A percentile compares a stretch with the other conserved stretches of the same genome.
Conservation (phyloP, 2,329 filamentous ascomycete species). For the Rasamsonia emersonii region DNA sequence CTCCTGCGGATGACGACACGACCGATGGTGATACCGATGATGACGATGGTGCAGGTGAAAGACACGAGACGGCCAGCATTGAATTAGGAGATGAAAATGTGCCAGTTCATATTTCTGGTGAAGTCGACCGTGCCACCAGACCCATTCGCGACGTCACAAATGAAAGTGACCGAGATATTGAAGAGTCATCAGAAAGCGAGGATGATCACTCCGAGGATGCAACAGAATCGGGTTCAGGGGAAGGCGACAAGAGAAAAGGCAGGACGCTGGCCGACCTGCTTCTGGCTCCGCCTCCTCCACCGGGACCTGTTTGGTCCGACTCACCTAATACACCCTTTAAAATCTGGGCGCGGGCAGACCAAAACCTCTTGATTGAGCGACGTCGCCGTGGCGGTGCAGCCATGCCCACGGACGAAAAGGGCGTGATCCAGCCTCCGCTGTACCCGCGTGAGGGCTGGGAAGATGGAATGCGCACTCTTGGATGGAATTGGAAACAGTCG, state of each 20-base stretch:
- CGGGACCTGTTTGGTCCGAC: constrained; percentile 21
- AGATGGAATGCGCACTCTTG: not conserved
- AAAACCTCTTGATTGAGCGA: constrained; percentile 22
- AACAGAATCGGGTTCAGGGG: not conserved
- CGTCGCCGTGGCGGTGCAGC: constrained; percentile 17
- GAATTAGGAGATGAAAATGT: constrained; percentile 26
- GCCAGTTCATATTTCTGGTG: too few relatives aligned
- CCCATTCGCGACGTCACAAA: not conserved
- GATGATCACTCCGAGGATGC: not conserved
- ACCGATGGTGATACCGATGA: constrained; percentile 4
- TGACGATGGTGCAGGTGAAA: constrained; percentile 11
- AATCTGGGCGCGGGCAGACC: constrained; percentile 25
- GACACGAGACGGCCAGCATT: constrained; percentile 28
- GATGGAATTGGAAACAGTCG: constrained; percentile 4
- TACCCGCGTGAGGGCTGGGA: not conserved
- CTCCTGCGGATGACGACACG: constrained; percentile 3
- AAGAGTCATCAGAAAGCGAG: not conserved
- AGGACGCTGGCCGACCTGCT: constrained; percentile 25
- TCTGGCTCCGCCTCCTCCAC: constrained; percentile 16
- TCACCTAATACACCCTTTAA: constrained; percentile 31
- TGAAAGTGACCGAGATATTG: not conserved
- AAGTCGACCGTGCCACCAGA: not conserved
- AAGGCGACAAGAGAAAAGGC: constrained; percentile 10
- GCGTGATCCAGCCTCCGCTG: constrained; percentile 19
- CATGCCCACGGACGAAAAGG: constrained; percentile 24